phyloP scores from a whole-genome alignment of 305 asterid species.

The Petunia hybrid region DNA sequence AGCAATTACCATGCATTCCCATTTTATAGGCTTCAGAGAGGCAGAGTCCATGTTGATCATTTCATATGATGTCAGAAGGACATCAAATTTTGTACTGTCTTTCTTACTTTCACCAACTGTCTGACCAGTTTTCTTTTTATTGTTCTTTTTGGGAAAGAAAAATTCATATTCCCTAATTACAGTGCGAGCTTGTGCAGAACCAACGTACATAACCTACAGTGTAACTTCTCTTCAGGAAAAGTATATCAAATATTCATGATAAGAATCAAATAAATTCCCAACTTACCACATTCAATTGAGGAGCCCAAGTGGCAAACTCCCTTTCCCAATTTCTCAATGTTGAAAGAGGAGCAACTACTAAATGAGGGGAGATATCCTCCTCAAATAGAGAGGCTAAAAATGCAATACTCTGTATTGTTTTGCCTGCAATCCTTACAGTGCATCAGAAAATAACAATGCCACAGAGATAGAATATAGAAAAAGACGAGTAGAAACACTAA shows the following conservation, averaged over 20 bases:
- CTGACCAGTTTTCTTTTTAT: slow-evolving; percentile 81
- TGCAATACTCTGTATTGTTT: slow-evolving; percentile 98
- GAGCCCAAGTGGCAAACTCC: slow-evolving; percentile 99
- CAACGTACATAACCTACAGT: slow-evolving; percentile 95
- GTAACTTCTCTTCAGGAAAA: slow-evolving; percentile 44
- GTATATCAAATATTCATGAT: slow-evolving; percentile 27
- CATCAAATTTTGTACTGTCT: slow-evolving; percentile 93
- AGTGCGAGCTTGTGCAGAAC: slow-evolving; percentile 81
- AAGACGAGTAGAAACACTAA: background rate
- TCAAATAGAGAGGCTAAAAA: slow-evolving; percentile 88
- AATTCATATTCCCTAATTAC: slow-evolving; percentile 89
- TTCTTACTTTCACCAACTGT: slow-evolving; percentile 75
- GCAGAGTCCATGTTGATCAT: slow-evolving; percentile 89
- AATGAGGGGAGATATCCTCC: slow-evolving; percentile 83
- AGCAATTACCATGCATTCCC: slow-evolving; percentile 94
- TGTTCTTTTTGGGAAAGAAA: slow-evolving; percentile 83
- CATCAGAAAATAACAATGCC: slow-evolving; percentile 33
- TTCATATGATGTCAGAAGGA: slow-evolving; percentile 95
- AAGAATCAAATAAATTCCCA: slow-evolving; percentile 18
- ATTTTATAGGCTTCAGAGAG: slow-evolving; percentile 81
- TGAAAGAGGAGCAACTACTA: slow-evolving; percentile 98
- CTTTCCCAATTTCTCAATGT: slow-evolving; percentile 99
- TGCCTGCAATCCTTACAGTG: slow-evolving; percentile 63
- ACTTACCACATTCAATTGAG: slow-evolving; percentile 98
- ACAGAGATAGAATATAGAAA: background rate